phyloP scores from a whole-genome alignment of 257 asterid species.

The Lantana camara region DNA sequence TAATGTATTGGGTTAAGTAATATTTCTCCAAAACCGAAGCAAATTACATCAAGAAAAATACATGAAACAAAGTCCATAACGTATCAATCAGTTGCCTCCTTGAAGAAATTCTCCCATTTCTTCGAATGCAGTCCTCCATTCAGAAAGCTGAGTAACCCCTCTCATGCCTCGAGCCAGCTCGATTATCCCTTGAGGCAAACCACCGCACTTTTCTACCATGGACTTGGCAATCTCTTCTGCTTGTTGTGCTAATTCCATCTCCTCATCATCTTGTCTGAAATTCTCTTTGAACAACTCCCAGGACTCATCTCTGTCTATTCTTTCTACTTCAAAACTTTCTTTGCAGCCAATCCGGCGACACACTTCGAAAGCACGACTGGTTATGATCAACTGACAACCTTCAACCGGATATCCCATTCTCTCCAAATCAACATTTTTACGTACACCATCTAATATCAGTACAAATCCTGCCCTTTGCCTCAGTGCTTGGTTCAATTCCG shows the following conservation, averaged over 20 bases:
- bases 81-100: neutral
- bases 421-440: neutral
- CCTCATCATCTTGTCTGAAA: slow-evolving; percentile 7
- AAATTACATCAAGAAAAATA: no score
- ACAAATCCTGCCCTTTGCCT: neutral
- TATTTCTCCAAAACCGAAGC: no score
- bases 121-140: neutral
- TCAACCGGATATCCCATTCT: neutral
- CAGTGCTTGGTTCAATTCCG: slow-evolving; percentile 3
- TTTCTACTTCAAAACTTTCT: neutral
- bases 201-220: neutral
- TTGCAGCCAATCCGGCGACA: slow-evolving; percentile 19
- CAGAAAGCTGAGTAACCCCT: neutral
- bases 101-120: neutral
- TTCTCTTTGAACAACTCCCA: slow-evolving; percentile 23
- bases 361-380: slow-evolving; percentile 11
- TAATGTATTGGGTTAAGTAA: no score
- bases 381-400: slow-evolving; percentile 3
- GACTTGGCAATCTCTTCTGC: slow-evolving; percentile 14
- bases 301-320: neutral
- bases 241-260: neutral
- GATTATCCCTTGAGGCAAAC: neutral
- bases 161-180: neutral
- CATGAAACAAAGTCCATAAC: no score
- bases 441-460: neutral